Conservation (phyloP, 768 basidiomycete species). For the Leucocoprinus birnbaumii region DNA sequence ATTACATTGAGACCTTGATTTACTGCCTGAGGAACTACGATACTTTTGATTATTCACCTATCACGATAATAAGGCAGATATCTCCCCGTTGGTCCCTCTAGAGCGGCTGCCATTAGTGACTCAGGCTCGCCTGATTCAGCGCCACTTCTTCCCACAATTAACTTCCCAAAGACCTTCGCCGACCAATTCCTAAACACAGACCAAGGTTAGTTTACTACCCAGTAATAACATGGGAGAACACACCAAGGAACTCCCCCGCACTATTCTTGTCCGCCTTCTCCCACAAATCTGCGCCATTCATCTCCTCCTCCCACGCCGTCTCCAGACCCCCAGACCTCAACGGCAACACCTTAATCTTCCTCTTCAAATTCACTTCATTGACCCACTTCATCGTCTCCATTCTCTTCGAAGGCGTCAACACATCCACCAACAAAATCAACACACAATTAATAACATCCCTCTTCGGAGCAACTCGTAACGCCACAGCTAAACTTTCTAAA, state of each 20-base stretch:
- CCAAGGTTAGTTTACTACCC: background rate
- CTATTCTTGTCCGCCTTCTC: conserved; percentile 15
- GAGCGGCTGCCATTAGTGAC: too few species aligned
- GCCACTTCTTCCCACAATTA: too few species aligned
- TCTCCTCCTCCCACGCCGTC: conserved; percentile 25
- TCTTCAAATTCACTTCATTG: background rate
- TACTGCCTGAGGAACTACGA: too few species aligned
- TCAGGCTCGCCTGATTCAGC: too few species aligned
- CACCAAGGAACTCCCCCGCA: background rate
- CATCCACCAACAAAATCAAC: conserved; percentile 17
- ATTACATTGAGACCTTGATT: too few species aligned
- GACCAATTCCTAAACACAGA: background rate
- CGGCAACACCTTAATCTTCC: conserved; percentile 13
- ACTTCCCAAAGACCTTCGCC: too few species aligned
- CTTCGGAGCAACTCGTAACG: conserved; percentile 11
- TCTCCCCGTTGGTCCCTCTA: too few species aligned
- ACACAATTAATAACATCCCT: conserved; percentile 13
- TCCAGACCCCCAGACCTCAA: conserved; percentile 13
- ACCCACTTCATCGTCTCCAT: conserved; percentile 17
- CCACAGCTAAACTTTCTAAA: conserved; percentile 12
- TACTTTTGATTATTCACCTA: too few species aligned
- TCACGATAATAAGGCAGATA: too few species aligned
- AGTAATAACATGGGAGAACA: background rate
- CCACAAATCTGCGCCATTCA: conserved; percentile 24
- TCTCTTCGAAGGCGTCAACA: conserved; percentile 5